A percentile compares a stretch with the other conserved stretches of the same genome.
phyloP scores from a whole-genome alignment of 805 yeast genomes.

The Myxozyma vanderwaltii region DNA sequence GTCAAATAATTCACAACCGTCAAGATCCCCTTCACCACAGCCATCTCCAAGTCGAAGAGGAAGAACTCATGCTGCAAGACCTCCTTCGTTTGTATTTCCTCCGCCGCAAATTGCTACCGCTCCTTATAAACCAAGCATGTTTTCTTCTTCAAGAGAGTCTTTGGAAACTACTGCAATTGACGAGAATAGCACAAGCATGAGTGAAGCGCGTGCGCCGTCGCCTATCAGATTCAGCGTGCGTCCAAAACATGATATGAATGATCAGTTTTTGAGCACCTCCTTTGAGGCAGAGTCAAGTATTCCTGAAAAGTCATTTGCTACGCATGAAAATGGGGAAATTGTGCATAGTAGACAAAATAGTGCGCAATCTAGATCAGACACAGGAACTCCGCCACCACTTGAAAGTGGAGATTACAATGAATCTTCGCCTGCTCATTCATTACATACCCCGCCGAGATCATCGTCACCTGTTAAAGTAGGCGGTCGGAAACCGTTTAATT shows the following conservation, averaged over 20 bases:
- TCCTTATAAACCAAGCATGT: slow-evolving; percentile 20
- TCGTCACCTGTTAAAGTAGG: slow-evolving; percentile 27
- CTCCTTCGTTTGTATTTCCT: slow-evolving; percentile 20
- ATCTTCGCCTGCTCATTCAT: not conserved
- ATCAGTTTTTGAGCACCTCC: not conserved
- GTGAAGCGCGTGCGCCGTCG: slow-evolving; percentile 18
- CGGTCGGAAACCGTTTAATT: slow-evolving; percentile 32
- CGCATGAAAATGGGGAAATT: not conserved
- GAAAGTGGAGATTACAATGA: not conserved
- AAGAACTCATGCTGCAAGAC: slow-evolving; percentile 1
- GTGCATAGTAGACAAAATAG: slow-evolving; percentile 1
- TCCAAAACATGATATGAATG: not conserved
- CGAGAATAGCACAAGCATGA: slow-evolving; percentile 23
- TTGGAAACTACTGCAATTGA: slow-evolving; percentile 29
- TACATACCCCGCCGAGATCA: slow-evolving; percentile 15
- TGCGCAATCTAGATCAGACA: not conserved
- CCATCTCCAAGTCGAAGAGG: slow-evolving; percentile 2
- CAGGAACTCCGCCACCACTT: slow-evolving; percentile 1
- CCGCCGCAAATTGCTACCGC: slow-evolving; percentile 21
- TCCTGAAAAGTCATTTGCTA: not conserved
- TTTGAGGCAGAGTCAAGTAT: not conserved
- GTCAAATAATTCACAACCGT: not conserved
- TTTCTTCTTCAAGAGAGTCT: slow-evolving; percentile 22
- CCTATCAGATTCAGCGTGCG: slow-evolving; percentile 23
- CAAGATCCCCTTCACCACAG: not conserved